Conservation (phyloP, 2,329 filamentous ascomycete genomes). For the Nemania sp. region DNA sequence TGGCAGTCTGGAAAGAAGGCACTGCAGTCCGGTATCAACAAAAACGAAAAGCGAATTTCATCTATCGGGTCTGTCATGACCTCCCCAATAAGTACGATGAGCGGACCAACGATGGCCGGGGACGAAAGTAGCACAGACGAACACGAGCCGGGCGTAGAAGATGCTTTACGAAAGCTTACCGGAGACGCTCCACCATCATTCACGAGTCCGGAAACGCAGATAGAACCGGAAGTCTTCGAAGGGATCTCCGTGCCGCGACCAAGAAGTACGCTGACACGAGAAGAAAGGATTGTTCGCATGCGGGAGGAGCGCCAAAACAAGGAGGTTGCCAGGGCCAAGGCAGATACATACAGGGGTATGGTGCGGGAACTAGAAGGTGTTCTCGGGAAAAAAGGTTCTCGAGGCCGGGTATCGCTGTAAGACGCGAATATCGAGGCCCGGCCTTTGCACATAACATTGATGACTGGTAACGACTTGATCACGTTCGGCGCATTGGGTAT, state of each 20-base stretch:
- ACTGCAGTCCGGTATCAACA: slow-evolving; percentile 79
- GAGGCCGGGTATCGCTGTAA: slow-evolving; percentile 37
- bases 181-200: slow-evolving; percentile 62
- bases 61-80: slow-evolving; percentile 61
- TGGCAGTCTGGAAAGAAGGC: slow-evolving; percentile 90
- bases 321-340: slow-evolving; percentile 71
- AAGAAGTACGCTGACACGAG: slow-evolving; percentile 73
- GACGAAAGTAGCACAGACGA: slow-evolving; percentile 61
- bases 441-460: slow-evolving; percentile 16
- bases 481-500: slow-evolving; percentile 23
- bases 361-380: slow-evolving; percentile 90
- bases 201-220: slow-evolving; percentile 61
- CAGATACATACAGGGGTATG: slow-evolving; percentile 86
- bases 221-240: slow-evolving; percentile 85
- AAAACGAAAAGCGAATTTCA: slow-evolving; percentile 72
- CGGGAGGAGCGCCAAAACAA: slow-evolving; percentile 82
- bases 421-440: not conserved
- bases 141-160: slow-evolving; percentile 50
- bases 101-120: slow-evolving; percentile 69
- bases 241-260: slow-evolving; percentile 79
- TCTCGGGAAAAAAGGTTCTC: slow-evolving; percentile 62
- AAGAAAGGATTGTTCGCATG: slow-evolving; percentile 86
- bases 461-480: slow-evolving; percentile 25
- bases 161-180: slow-evolving; percentile 77
- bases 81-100: slow-evolving; percentile 66